Evolutionary conservation across 1,284 basidiomycete genomes (phyloP).

Genomic region (Apiotrichum gracile): DNA sequence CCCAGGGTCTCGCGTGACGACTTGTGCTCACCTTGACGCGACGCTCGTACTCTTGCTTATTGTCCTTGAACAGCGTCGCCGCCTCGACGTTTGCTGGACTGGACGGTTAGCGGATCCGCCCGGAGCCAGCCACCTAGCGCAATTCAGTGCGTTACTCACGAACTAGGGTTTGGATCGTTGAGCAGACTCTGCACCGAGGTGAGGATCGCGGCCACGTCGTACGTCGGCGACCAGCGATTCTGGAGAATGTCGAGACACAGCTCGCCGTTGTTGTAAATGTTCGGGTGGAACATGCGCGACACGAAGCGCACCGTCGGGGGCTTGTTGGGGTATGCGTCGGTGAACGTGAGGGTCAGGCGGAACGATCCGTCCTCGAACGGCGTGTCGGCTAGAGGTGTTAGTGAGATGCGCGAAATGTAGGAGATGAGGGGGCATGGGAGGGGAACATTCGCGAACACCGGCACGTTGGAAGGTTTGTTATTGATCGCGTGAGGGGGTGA

Average conservation of each 20-base stretch:
- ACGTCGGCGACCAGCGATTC: conserved; percentile 96
- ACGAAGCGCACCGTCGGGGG: conserved; percentile 96
- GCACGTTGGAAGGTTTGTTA: not conserved
- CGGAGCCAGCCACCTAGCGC: too few species aligned
- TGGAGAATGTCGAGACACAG: conserved; percentile 96
- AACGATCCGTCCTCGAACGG: conserved; percentile 99
- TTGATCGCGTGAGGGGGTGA: too few species aligned
- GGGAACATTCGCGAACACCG: too few species aligned
- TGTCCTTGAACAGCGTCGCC: conserved; percentile 90
- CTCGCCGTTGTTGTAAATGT: conserved; percentile 94
- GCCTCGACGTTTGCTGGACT: conserved; percentile 98
- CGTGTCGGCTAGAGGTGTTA: conserved; percentile 67
- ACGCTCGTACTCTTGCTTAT: conserved; percentile 96
- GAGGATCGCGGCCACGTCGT: conserved; percentile 95
- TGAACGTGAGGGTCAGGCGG: conserved; percentile 89
- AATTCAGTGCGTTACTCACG: conserved; percentile 47
- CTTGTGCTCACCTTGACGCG: conserved; percentile 75
- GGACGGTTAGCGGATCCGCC: not conserved
- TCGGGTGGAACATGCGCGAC: conserved; percentile 97
- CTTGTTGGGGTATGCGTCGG: conserved; percentile 97
- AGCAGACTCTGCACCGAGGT: conserved; percentile 91
- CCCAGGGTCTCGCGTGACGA: too few species aligned
- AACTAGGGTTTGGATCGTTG: conserved; percentile 94
- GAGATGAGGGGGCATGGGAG: too few species aligned
- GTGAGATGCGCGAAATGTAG: too few species aligned